Percentiles rank a stretch among this genome's conserved stretches.
Evolutionary conservation across 1,139 yeast species (phyloP).

Genomic region (Candida tetrigidarum): DNA sequence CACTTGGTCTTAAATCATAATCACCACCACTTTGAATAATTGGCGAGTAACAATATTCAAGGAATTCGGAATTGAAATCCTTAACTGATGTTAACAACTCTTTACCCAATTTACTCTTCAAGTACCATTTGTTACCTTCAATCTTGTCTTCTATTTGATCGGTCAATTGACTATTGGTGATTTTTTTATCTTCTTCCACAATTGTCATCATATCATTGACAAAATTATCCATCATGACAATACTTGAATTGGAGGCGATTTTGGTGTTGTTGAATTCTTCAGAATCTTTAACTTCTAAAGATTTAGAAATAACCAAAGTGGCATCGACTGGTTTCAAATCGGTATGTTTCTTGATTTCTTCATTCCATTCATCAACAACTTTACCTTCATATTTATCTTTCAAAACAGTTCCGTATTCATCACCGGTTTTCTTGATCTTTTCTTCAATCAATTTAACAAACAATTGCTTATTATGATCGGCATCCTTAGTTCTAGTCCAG

Average conservation of each 20-base stretch:
- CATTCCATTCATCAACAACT: conserved; percentile 79
- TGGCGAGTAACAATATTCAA: conserved; percentile 97
- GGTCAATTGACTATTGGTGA: conserved; percentile 73
- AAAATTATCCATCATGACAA: conserved; percentile 80
- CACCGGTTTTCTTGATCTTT: conserved; percentile 44
- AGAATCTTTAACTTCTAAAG: conserved; percentile 79
- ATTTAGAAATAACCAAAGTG: conserved; percentile 53
- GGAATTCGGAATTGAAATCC: conserved; percentile 71
- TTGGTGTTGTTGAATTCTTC: conserved; percentile 70
- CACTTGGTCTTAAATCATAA: conserved; percentile 85
- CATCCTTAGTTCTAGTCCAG: conserved; percentile 82
- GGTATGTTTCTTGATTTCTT: conserved; percentile 51
- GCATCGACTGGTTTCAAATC: conserved; percentile 55
- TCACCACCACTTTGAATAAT: conserved; percentile 88
- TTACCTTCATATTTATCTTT: conserved; percentile 85
- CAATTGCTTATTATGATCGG: conserved; percentile 69
- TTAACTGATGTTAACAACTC: conserved; percentile 45
- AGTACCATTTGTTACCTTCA: conserved; percentile 74
- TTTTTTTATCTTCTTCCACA: conserved; percentile 83
- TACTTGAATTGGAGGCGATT: conserved; percentile 78
- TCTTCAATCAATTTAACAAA: conserved; percentile 63
- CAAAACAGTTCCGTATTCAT: conserved; percentile 64
- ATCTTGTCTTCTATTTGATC: conserved; percentile 82
- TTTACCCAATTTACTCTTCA: conserved; percentile 63
- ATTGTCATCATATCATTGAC: conserved; percentile 88